Conservation (phyloP, 2,329 filamentous ascomycete genomes). For the Fusarium denticulatum region DNA sequence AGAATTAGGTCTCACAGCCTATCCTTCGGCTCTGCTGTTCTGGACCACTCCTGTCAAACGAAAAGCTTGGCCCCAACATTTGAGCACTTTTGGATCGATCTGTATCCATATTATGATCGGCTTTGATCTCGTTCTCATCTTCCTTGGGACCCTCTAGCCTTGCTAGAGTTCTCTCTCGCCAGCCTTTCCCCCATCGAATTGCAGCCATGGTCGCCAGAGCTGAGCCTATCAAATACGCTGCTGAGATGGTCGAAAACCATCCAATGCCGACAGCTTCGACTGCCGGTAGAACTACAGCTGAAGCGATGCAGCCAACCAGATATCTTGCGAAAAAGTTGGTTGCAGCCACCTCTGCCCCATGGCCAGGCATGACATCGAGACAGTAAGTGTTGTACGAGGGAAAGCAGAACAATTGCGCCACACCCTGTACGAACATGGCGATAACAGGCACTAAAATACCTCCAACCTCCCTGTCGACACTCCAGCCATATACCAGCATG, state of each 20-base stretch:
- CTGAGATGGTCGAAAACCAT: slow-evolving; percentile 78
- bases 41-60: not conserved
- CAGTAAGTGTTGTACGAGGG: slow-evolving; percentile 83
- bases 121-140: slow-evolving; percentile 15
- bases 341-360: slow-evolving; percentile 78
- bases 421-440: slow-evolving; percentile 78
- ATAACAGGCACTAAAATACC: slow-evolving; percentile 72
- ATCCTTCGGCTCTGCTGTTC: slow-evolving; percentile 17
- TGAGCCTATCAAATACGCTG: slow-evolving; percentile 50
- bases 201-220: slow-evolving; percentile 50
- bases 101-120: not conserved
- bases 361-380: slow-evolving; percentile 78
- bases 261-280: slow-evolving; percentile 80
- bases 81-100: not conserved
- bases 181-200: slow-evolving; percentile 53
- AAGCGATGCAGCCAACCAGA: slow-evolving; percentile 75
- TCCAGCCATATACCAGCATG: slow-evolving; percentile 71
- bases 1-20: slow-evolving; percentile 2
- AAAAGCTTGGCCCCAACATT: not conserved
- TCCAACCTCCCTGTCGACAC: slow-evolving; percentile 59
- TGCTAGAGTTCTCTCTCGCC: slow-evolving; percentile 51
- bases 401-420: slow-evolving; percentile 80
- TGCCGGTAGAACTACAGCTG: slow-evolving; percentile 77
- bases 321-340: slow-evolving; percentile 85
- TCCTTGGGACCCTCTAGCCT: slow-evolving; percentile 20